Evolutionary conservation across 345 rosid species (phyloP), one percentile per base, ranked within the genome.

Genomic region (Mangifera indica): DNA sequence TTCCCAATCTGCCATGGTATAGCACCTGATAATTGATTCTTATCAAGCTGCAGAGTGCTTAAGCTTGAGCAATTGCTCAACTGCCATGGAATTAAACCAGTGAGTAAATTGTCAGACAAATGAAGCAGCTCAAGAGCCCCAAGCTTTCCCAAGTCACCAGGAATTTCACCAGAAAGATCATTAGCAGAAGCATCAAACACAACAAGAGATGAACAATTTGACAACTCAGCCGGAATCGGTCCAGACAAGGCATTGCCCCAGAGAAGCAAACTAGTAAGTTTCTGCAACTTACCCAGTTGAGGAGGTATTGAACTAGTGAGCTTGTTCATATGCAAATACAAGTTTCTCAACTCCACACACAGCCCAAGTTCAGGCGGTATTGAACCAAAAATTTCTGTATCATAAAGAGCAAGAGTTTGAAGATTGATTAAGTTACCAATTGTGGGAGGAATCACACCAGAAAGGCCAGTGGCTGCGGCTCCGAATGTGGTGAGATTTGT

Each of bases 251-350:
- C 81, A 64, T 94, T 92, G 2, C 97, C 96, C 98, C 98, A 94
- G 25, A 94, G 66, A 74, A 89, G 95, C 85, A 94, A 84, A 86
- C 96, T 92, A 59, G 98, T 92, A 66, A 94, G 89, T 83, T 92
- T 89, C 72, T 89, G 90, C 71, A 94, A 82, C 86, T 82, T 88
- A 56, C 98, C 98, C 62, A 94, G 67, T 61, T 87, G 86, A 70
- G 85, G 77, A 58, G 98, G 97, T 54, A 94, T 87, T 10, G 90
- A 74, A 24, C 98, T 98, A n/a, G 88, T 87, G 69, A 92, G 96
- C 86, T 92, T 94, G 74, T 92, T 94, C 96, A 90, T 88, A 81
- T 94, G 93, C 83, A 94, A 76, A 82, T 92, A 90, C 90, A 94
- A 76, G 77, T 94, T 89, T 79, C 93, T 89, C 45, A 94, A 80